These are phyloP conservation scores for Biscogniauxia mediterranea DNA, from an alignment of 2,329 filamentous ascomycete species.

Conservation along the genomic window DNA sequence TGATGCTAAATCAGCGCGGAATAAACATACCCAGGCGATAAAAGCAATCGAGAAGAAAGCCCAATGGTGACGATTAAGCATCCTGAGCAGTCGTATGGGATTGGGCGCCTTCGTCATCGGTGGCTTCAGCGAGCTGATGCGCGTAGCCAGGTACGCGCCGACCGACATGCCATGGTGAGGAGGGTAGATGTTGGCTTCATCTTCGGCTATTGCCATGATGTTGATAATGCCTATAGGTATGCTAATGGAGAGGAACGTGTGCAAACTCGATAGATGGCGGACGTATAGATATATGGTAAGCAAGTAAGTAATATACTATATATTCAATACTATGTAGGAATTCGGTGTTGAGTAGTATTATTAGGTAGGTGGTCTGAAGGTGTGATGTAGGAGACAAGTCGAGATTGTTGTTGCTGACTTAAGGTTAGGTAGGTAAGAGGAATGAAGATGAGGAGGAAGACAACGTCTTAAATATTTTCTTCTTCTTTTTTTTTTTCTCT, in stretches of 20 bases:
- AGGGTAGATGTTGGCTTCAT: slow-evolving; percentile 32
- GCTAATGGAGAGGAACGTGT: too few relatives aligned
- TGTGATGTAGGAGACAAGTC: too few relatives aligned
- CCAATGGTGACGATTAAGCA: slow-evolving; percentile 52
- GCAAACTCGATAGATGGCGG: too few relatives aligned
- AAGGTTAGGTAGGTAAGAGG: not conserved
- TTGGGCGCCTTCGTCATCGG: slow-evolving; percentile 55
- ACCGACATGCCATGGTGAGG: slow-evolving; percentile 50
- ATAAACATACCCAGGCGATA: slow-evolving; percentile 50
- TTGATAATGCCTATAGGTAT: too few relatives aligned
- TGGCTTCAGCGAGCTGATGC: slow-evolving; percentile 55
- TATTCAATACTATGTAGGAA: too few relatives aligned
- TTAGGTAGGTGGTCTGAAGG: too few relatives aligned
- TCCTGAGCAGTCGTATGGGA: slow-evolving; percentile 47
- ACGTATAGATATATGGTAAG: too few relatives aligned
- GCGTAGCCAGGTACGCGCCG: slow-evolving; percentile 48
- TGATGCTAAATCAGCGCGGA: too few relatives aligned
- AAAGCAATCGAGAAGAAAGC: slow-evolving; percentile 56
- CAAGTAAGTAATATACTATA: too few relatives aligned
- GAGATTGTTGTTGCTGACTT: too few relatives aligned
- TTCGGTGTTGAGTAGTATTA: too few relatives aligned
- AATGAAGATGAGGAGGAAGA: not conserved
- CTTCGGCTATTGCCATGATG: not conserved
- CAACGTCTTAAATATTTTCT: not conserved
- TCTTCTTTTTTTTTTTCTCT: not conserved